Base-by-base conservation (phyloP, 345 rosid species). In the Salix brachista region DNA sequence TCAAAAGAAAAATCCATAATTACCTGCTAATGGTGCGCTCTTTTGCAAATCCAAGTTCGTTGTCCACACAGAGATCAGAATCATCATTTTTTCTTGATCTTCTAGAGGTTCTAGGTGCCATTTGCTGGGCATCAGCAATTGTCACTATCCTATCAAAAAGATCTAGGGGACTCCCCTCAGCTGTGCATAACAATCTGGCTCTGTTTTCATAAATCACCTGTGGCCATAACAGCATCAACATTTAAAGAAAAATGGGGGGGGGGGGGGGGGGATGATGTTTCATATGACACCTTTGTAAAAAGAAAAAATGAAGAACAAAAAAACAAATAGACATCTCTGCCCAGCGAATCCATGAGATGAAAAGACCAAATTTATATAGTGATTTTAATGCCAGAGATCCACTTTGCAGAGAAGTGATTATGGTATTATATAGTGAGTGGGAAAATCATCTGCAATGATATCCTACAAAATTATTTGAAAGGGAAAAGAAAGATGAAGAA, bases 11-110 rank as follows among this genome's bases (percentile, higher is more conserved):
- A 25, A 67, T 75, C 44, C 28, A 36, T 25, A 65, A 64, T 28
- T 85, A 93, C 99, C 99, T 89, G 73, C 99, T 96, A 79, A 96
- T 88, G 74, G 99, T 93, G 81, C 99, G 92, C 48, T 96, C 99
- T 85, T 96, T 96, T 4, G 91, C 97, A n/a, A 96, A 96, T 65
- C 97, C 99, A 81, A 96, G 74, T 80, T 96, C 99, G 34, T 93
- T 93, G 82, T 96, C 99, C 12, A 96, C 97, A 18, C 99, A 96
- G 39, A 96, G 87, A 72, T 96, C 96, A 2, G 86, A 58, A 44
- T 91, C 90, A 65, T 96, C 99, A 77, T 73, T 92, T 86, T 83
- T 93, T 81, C 85, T 87, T 60, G 98, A 93, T 72, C 99, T 91
- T 0, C 90, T 89, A 8, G 98, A 89, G 73, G 94, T 94, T 84